phyloP scores from a whole-genome alignment of 805 yeast genomes.

The Ogataea ramenticola region DNA sequence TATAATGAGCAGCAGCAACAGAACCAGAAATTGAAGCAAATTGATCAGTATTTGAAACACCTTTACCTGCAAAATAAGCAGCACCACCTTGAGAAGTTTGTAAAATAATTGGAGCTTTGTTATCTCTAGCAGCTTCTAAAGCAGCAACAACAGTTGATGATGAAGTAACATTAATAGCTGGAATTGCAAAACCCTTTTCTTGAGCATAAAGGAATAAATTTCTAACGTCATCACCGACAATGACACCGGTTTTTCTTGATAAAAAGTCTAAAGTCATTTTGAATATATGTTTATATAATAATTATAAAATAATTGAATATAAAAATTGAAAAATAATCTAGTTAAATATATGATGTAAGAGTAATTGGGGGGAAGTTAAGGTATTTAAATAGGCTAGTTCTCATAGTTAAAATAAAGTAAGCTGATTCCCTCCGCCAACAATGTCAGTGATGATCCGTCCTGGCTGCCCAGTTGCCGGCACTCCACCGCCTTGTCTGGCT shows the following conservation, averaged over 20 bases:
- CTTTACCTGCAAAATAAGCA: conserved; percentile 99
- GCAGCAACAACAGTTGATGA: conserved; percentile 97
- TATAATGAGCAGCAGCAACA: conserved; percentile 96
- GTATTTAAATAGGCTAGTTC: neutral
- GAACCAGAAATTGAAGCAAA: conserved; percentile 91
- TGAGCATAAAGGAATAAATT: conserved; percentile 87
- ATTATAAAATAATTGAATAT: neutral
- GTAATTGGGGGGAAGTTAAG: neutral
- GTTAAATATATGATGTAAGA: too few relatives aligned
- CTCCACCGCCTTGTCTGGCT: neutral
- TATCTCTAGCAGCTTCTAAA: conserved; percentile 94
- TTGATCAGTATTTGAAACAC: conserved; percentile 90
- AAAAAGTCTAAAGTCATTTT: conserved; percentile 52
- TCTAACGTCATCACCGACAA: conserved; percentile 95
- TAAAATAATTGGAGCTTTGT: conserved; percentile 88
- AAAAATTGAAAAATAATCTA: too few relatives aligned
- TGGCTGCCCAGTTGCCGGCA: too few relatives aligned
- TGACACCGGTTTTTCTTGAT: conserved; percentile 92
- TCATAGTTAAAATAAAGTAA: neutral
- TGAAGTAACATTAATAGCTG: conserved; percentile 97
- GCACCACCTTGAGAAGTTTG: conserved; percentile 99
- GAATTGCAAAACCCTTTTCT: conserved; percentile 90
- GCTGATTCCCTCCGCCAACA: too few relatives aligned
- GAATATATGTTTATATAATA: conserved; percentile 1
- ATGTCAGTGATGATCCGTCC: too few relatives aligned